phyloP scores from a whole-genome alignment of 768 basidiomycete genomes.

The Termitomyces sp. region DNA sequence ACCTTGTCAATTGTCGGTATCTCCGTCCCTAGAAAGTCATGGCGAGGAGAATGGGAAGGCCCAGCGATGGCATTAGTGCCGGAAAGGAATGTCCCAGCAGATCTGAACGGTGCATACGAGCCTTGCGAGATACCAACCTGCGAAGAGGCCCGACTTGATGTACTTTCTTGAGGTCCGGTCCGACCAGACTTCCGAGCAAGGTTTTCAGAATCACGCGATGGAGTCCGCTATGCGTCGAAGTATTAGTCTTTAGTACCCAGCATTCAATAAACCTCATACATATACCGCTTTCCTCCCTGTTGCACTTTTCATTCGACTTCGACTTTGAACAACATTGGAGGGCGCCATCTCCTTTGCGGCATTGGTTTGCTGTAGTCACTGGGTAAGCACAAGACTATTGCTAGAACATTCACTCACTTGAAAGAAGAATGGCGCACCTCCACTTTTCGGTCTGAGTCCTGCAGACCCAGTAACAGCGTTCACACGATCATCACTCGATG shows the following conservation, averaged over 20 bases:
- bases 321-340: not conserved
- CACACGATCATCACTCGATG: not conserved
- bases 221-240: not conserved
- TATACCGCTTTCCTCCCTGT: not conserved
- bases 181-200: not conserved
- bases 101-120: not conserved
- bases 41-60: not conserved
- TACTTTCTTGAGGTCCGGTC: not conserved
- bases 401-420: not conserved
- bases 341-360: not conserved
- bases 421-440: not conserved
- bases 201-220: not conserved
- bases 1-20: not conserved
- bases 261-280: not conserved
- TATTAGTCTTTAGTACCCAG: not conserved
- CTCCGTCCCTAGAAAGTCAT: not conserved
- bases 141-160: not conserved
- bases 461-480: not conserved
- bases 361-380: not conserved
- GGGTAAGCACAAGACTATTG: not conserved
- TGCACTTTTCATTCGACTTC: not conserved
- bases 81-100: not conserved
- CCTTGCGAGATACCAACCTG: slow-evolving; percentile 2
- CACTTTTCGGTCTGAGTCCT: not conserved
- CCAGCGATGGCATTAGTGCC: not conserved